phyloP scores from a whole-genome alignment of 148 eudicot genomes.

The Hydrangea macrophylla region DNA sequence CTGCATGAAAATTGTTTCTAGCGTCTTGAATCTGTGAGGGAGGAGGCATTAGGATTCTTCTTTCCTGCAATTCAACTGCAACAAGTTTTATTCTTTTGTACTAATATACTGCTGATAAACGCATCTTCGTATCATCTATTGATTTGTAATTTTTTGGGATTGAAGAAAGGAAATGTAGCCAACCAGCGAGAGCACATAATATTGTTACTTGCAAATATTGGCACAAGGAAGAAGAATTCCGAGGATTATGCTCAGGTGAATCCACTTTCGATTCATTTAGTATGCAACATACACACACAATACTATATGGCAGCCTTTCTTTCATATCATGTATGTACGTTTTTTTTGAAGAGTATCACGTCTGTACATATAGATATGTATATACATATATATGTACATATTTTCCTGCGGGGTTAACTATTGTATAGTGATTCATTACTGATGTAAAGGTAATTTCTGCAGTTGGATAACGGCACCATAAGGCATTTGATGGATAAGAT shows the following conservation, averaged over 20 bases:
- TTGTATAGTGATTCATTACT: no score
- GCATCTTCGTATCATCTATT: slow-evolving; percentile 4
- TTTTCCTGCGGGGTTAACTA: no score
- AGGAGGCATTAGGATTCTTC: no score
- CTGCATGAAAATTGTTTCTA: background rate
- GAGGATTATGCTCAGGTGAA: slow-evolving; percentile 59
- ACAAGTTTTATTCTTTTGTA: background rate
- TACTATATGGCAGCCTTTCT: background rate
- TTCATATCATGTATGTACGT: background rate
- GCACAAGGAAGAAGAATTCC: slow-evolving; percentile 49
- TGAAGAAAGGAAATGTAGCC: slow-evolving; percentile 97
- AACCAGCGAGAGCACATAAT: slow-evolving; percentile 98
- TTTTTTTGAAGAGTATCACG: no score
- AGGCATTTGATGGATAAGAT: slow-evolving; percentile 58
- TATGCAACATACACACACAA: background rate
- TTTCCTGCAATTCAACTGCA: background rate
- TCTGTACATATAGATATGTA: no score
- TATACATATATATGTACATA: no score
- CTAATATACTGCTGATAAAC: background rate
- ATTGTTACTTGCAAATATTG: slow-evolving; percentile 91
- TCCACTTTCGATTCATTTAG: background rate
- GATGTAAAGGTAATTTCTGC: slow-evolving; percentile 29
- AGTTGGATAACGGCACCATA: slow-evolving; percentile 65
- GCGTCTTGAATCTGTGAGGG: background rate
- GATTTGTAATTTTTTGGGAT: slow-evolving; percentile 13